Conservation (phyloP, 2,329 filamentous ascomycete species). For the Neopestalotiopsis rosae region DNA sequence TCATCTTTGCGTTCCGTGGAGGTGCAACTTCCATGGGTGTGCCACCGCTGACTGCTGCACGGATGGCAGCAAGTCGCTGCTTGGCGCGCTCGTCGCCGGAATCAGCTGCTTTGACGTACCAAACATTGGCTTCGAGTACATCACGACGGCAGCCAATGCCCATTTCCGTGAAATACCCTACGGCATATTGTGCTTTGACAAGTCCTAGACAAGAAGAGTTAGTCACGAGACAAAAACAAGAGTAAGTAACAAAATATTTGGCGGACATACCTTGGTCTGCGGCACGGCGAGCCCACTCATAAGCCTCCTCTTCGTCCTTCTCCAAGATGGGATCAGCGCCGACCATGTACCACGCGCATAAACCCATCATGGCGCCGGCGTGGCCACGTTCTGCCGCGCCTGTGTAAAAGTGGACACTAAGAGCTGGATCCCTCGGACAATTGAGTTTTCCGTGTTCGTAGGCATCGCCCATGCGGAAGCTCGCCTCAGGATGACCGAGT, state of each 20-base stretch:
- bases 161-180: conserved; percentile 98
- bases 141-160: conserved; percentile 95
- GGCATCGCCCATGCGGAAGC: conserved; percentile 89
- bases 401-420: conserved; percentile 98
- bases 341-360: conserved; percentile 98
- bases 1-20: conserved; percentile 56
- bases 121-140: conserved; percentile 95
- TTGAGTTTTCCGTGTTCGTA: conserved; percentile 91
- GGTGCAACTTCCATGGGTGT: conserved; percentile 62
- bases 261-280: conserved; percentile 77
- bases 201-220: conserved; percentile 51
- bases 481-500: conserved; percentile 85
- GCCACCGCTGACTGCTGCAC: conserved; percentile 72
- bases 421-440: conserved; percentile 87
- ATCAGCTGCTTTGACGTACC: conserved; percentile 96
- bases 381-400: conserved; percentile 86
- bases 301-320: conserved; percentile 94
- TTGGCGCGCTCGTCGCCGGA: conserved; percentile 89
- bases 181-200: conserved; percentile 85
- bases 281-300: conserved; percentile 90
- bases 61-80: conserved; percentile 84
- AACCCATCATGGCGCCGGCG: conserved; percentile 91
- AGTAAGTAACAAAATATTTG: neutral
- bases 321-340: conserved; percentile 90
- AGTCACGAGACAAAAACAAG: neutral